Base-by-base conservation (phyloP, 495 filamentous ascomycete genomes). In the Tuber umbilicatum region DNA sequence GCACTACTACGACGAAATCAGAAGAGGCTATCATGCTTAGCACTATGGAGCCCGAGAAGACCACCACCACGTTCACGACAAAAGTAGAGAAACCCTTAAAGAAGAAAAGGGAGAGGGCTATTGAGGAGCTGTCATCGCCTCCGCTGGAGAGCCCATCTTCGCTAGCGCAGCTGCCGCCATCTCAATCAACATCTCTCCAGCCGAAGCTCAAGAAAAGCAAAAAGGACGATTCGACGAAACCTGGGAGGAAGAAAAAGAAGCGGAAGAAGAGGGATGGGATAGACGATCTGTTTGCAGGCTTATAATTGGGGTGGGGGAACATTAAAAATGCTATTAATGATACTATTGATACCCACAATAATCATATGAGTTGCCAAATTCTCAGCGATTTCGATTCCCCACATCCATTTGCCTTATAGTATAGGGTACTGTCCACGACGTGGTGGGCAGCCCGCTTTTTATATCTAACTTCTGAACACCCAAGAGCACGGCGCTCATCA, bases 261-360 rank as follows among this genome's bases (percentile, higher is more conserved):
- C 84, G 85, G 42, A 85, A 83, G 76, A 87, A 86, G 77, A 85
- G 84, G 45, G 86, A 91, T 82, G 89, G 86, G 19, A 90, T 91
- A 47, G 89, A 90, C 78, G 88, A 90, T 80, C 79, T 91, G 23
- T 91, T 91, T 75, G 85, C 84, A 74, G 85, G 86, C 45, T 76
- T 91, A 21, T 79, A 87, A 43, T 89, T 23, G 72, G 69, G 6
- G 21, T 43, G n/a, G 37, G 40, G 41, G 23, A 47, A 40, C 10
- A 40, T 7, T 5, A 40, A 7, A 39, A 71, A 69, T 31, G n/a
- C 31, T 64, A 64, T 64, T 47, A 19, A 47, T 47, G 45, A 47
- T 23, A 23, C 21, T 47, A 47, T 23, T 47, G 45, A 47, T 23
- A 43, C 39, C 10, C 10, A 9, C 10, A 43, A 43, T 17, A 16